Percentiles rank a stretch among this genome's conserved stretches.
Conservation (phyloP, 2,329 filamentous ascomycete species). For the Pezicula rhizophila region DNA sequence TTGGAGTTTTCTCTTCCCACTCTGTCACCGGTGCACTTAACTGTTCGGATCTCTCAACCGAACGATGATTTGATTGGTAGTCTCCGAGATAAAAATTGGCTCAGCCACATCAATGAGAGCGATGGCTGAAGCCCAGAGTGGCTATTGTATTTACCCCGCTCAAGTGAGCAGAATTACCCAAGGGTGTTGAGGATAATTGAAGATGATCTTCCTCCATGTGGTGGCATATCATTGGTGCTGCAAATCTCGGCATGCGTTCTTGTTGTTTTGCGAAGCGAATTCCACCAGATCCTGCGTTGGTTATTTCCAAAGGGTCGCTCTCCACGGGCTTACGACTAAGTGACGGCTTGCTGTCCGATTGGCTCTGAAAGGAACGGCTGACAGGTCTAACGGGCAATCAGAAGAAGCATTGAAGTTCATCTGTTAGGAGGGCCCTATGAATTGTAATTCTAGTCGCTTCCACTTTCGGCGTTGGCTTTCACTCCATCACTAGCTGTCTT, state of each 20-base stretch:
- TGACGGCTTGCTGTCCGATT: slow-evolving; percentile 13
- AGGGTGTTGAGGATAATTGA: neutral
- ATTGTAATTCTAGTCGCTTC: slow-evolving; percentile 7
- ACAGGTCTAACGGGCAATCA: slow-evolving; percentile 1
- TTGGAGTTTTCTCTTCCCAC: neutral
- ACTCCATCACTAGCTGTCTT: no score
- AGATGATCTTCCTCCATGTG: neutral
- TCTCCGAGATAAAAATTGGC: slow-evolving; percentile 5
- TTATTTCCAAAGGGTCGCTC: no score
- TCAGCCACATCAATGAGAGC: slow-evolving; percentile 8
- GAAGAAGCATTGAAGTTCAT: slow-evolving; percentile 3
- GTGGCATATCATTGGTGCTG: no score
- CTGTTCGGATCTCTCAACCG: neutral
- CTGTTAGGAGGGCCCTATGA: slow-evolving; percentile 1
- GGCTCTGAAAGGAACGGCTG: slow-evolving; percentile 7
- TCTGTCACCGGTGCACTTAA: neutral
- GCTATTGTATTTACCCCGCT: slow-evolving; percentile 12
- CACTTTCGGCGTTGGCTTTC: neutral
- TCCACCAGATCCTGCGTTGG: no score
- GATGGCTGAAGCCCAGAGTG: slow-evolving; percentile 1
- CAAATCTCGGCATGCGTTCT: neutral
- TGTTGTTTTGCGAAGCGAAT: neutral
- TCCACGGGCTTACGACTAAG: no score
- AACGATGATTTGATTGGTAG: slow-evolving; percentile 2
- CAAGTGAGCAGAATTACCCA: slow-evolving; percentile 12